A percentile compares a stretch with the other conserved stretches of the same genome.
phyloP scores from a whole-genome alignment of 2,329 filamentous ascomycete genomes.

The Xylaria sp. region DNA sequence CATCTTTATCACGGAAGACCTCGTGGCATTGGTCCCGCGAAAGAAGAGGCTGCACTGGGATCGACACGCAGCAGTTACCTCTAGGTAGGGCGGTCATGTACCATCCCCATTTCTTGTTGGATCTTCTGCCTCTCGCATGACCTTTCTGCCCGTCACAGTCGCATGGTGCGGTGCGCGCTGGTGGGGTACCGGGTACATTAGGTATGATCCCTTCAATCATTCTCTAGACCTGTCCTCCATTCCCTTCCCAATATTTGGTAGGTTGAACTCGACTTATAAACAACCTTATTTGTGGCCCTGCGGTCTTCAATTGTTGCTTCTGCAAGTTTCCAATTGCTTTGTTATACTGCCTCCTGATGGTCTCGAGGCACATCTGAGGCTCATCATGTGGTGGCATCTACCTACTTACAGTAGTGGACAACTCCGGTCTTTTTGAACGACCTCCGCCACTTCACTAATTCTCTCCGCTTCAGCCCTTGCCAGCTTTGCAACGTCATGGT shows the following conservation, averaged over 20 bases:
- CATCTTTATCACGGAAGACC: slow-evolving; percentile 1
- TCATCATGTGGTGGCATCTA: neutral
- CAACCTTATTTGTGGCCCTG: slow-evolving; percentile 12
- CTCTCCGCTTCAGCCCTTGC: slow-evolving; percentile 17
- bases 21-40: slow-evolving; percentile 10
- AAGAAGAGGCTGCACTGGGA: slow-evolving; percentile 9
- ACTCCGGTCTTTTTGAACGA: slow-evolving; percentile 5
- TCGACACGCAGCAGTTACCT: slow-evolving; percentile 23
- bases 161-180: slow-evolving; percentile 24
- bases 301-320: slow-evolving; percentile 8
- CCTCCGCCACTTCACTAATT: slow-evolving; percentile 2
- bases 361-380: slow-evolving; percentile 1
- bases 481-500: slow-evolving; percentile 4
- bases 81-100: slow-evolving; percentile 10
- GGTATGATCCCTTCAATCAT: slow-evolving; percentile 2
- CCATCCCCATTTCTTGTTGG: slow-evolving; percentile 10
- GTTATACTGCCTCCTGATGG: neutral
- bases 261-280: slow-evolving; percentile 15
- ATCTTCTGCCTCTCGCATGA: slow-evolving; percentile 30
- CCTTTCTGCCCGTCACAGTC: slow-evolving; percentile 33
- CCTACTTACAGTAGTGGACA: neutral
- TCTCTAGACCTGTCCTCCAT: neutral
- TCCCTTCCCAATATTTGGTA: neutral
- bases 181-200: slow-evolving; percentile 28
- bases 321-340: slow-evolving; percentile 2